These are phyloP conservation scores for Septoria linicola DNA, from an alignment of 2,329 filamentous ascomycete species.

Conservation along the genomic window DNA sequence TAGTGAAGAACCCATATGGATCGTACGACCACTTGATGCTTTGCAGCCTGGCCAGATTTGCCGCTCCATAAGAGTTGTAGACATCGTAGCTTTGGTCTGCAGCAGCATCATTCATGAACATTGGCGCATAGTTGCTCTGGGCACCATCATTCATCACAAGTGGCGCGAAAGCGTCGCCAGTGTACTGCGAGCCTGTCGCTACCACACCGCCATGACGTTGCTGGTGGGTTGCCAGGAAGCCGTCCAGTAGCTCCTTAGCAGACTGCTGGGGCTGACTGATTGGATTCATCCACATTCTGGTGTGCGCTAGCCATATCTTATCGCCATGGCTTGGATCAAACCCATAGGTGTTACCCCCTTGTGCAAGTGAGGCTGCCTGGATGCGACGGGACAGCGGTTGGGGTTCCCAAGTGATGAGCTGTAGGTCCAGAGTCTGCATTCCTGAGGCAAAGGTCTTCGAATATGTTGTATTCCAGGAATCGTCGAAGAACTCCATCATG, in stretches of 20 bases:
- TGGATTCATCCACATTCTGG: constrained; percentile 18
- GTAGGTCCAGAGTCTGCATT: constrained; percentile 13
- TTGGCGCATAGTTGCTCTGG: constrained; percentile 14
- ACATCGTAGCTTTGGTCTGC: constrained; percentile 23
- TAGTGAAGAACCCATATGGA: constrained; percentile 25
- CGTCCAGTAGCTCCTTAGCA: constrained; percentile 5
- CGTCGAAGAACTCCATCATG: constrained; percentile 17
- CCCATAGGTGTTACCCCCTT: constrained; percentile 21
- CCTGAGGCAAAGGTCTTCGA: constrained; percentile 5
- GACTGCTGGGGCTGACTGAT: constrained; percentile 17
- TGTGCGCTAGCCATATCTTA: constrained; percentile 22
- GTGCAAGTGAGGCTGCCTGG: constrained; percentile 13
- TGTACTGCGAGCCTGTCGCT: too few species aligned
- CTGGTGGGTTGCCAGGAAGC: constrained; percentile 13
- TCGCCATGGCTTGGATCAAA: constrained; percentile 20
- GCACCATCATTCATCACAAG: background rate
- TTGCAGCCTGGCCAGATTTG: constrained; percentile 23
- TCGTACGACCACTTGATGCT: constrained; percentile 25
- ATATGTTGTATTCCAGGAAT: constrained; percentile 13
- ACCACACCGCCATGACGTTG: background rate
- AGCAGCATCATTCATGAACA: constrained; percentile 29
- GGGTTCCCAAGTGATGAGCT: constrained; percentile 19
- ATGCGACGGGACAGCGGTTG: constrained; percentile 20
- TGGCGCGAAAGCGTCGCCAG: too few species aligned
- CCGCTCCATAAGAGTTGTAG: constrained; percentile 22